A percentile compares a stretch with the other conserved stretches of the same genome.
Conservation (phyloP, 495 filamentous ascomycete species). For the Penicillium chermesinum region DNA sequence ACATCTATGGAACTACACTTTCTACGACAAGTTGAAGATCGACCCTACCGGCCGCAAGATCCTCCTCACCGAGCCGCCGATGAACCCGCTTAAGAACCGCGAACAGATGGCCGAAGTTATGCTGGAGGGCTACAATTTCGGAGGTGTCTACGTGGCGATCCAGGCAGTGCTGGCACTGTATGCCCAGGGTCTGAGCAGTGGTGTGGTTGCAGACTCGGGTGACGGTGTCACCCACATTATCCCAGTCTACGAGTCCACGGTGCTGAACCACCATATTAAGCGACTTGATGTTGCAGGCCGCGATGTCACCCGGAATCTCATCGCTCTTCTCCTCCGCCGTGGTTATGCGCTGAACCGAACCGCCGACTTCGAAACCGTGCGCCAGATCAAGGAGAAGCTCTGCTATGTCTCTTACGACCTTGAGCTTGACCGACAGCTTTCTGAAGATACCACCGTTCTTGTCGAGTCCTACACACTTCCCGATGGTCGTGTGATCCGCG, state of each 20-base stretch:
- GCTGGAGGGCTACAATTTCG: conserved; percentile 95
- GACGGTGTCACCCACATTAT: conserved; percentile 99
- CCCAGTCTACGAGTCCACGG: conserved; percentile 93
- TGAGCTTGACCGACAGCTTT: conserved; percentile 89
- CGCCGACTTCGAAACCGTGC: conserved; percentile 97
- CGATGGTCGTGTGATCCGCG: conserved; percentile 90
- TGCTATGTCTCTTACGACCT: conserved; percentile 99
- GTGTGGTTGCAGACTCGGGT: conserved; percentile 95
- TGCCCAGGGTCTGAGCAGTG: conserved; percentile 92
- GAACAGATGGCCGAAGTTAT: conserved; percentile 98
- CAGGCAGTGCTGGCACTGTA: conserved; percentile 97
- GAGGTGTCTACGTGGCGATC: conserved; percentile 96
- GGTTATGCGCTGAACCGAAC: conserved; percentile 98
- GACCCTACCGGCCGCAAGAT: conserved; percentile 93
- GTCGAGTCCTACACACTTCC: conserved; percentile 97
- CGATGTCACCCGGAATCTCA: conserved; percentile 96
- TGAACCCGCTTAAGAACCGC: conserved; percentile 93
- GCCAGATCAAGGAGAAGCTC: conserved; percentile 99
- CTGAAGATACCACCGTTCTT: conserved; percentile 94
- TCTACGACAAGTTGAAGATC: conserved; percentile 92
- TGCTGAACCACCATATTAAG: conserved; percentile 92
- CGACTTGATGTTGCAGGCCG: conserved; percentile 93
- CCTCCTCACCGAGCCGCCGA: conserved; percentile 93
- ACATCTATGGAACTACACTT: conserved; percentile 98
- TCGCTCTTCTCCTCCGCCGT: conserved; percentile 86